A percentile compares a stretch with the other conserved stretches of the same genome.
Evolutionary conservation across 2,329 filamentous ascomycete species (phyloP).

Genomic region (Aspergillus puulaauensis): DNA sequence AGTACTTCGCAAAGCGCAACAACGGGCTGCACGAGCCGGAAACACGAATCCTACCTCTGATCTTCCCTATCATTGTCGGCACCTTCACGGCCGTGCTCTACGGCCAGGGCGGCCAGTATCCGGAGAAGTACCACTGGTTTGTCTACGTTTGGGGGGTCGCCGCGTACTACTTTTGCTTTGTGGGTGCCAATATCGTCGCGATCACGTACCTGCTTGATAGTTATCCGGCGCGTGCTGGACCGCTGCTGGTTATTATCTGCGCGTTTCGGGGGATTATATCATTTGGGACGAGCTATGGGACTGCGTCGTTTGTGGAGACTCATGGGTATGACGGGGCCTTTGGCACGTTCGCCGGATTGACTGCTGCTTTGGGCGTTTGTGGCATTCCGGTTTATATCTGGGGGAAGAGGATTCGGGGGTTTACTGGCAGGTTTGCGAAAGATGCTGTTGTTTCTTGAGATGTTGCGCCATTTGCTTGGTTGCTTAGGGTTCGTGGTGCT

Average conservation of each 20-base stretch:
- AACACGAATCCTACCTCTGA: slow-evolving; percentile 33
- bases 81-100: slow-evolving; percentile 41
- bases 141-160: slow-evolving; percentile 22
- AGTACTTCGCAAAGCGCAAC: slow-evolving; percentile 35
- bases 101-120: slow-evolving; percentile 37
- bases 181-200: slow-evolving; percentile 45
- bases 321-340: slow-evolving; percentile 37
- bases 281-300: slow-evolving; percentile 45
- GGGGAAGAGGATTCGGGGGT: slow-evolving; percentile 30
- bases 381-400: slow-evolving; percentile 32
- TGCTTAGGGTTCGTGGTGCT: too few relatives aligned
- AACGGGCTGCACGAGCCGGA: slow-evolving; percentile 45
- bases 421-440: slow-evolving; percentile 23
- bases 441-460: neutral
- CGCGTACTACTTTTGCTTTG: slow-evolving; percentile 28
- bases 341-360: slow-evolving; percentile 31
- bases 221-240: slow-evolving; percentile 44
- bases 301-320: slow-evolving; percentile 23
- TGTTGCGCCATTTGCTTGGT: too few relatives aligned
- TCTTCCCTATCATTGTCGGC: slow-evolving; percentile 41
- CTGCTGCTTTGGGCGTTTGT: slow-evolving; percentile 27
- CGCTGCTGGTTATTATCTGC: slow-evolving; percentile 48
- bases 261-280: slow-evolving; percentile 48
- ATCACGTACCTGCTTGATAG: slow-evolving; percentile 48
- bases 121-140: slow-evolving; percentile 29